Percentiles rank a stretch among this genome's conserved stretches.
phyloP scores from a whole-genome alignment of 345 rosid species.

The Hibiscus mutabilis region DNA sequence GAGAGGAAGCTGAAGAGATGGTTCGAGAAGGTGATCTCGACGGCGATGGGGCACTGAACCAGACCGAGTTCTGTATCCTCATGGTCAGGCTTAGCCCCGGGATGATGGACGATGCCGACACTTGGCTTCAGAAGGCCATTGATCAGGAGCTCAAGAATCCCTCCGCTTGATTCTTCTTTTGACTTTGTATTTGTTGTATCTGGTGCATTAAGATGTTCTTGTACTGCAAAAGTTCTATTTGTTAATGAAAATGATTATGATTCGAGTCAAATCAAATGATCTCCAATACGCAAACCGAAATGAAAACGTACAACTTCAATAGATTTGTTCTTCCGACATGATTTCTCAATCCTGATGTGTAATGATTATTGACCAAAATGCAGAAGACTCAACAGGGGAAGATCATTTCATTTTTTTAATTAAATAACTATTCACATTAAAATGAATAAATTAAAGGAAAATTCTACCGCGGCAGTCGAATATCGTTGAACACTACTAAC shows the following conservation, averaged over 20 bases:
- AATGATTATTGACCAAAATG: no score
- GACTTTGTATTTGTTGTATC: not conserved
- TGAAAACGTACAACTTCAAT: no score
- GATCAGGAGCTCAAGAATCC: constrained; percentile 39
- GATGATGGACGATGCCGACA: constrained; percentile 74
- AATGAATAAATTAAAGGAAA: no score
- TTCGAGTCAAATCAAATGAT: no score
- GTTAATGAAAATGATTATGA: not conserved
- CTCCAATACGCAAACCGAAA: no score
- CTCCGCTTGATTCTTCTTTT: constrained; percentile 6
- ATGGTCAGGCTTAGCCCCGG: constrained; percentile 80
- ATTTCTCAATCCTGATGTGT: no score
- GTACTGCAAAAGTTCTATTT: not conserved
- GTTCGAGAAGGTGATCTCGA: constrained; percentile 80
- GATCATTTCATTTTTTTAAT: no score
- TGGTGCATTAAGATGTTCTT: not conserved
- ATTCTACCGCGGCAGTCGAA: no score
- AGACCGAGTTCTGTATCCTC: not conserved
- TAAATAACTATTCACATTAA: no score
- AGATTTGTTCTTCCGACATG: no score
- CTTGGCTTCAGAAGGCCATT: constrained; percentile 70
- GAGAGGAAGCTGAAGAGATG: constrained; percentile 66
- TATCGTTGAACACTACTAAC: no score
- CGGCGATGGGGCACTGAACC: constrained; percentile 26
- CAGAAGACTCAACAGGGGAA: no score